Evolutionary conservation across 139 green algal species (phyloP), one percentile per base, ranked within the genome.

Genomic region (Chlamydomonas sp.): DNA sequence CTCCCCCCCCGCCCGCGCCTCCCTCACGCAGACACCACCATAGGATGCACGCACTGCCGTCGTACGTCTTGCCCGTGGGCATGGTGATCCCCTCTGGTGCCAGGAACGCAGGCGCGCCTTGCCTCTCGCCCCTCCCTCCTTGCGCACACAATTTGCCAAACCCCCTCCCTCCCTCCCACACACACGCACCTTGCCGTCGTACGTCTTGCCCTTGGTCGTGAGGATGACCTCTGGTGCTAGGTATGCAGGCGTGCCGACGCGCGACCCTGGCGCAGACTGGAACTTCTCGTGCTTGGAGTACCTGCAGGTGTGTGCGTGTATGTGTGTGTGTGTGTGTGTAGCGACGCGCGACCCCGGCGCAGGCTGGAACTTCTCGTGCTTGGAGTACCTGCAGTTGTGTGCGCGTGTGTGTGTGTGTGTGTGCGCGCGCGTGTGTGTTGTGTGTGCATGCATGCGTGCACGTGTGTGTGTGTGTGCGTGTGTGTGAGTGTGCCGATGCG

Each of bases 231-330:
- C 94, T 20, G 94, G 94, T 0, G 94, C 94, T 48, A 99, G 89
- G 80, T 99, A 99, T 8, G 94, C 91, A 33, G 92, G 91, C 20
- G 94, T 99, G 48, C 94, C 94, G n/a, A 99, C 94, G 8, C 91
- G 83, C 0, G 86, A 92, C 2, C 83, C 85, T 2, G 87, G 87
- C 0, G 88, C 88, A 57, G 79, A 89, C 77, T 91, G 83, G 70
- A 84, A 91, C 69, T 90, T 92, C 67, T 91, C 86, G 75, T 92
- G 81, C 81, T 92, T n/a, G n/a, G n/a, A n/a, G n/a, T n/a, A n/a
- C n/a, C n/a, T 4, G 26, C 58, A 35, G 3, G 10, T 3, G 13
- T 36, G 29, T 8, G 58, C 29, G 37, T 39, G 58, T 30, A 64
- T 35, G 28, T 3, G 4, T 50, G 43, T 50, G 43, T 50, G 16